Conservation (phyloP, 345 rosid genomes). For the Acer negundo region DNA sequence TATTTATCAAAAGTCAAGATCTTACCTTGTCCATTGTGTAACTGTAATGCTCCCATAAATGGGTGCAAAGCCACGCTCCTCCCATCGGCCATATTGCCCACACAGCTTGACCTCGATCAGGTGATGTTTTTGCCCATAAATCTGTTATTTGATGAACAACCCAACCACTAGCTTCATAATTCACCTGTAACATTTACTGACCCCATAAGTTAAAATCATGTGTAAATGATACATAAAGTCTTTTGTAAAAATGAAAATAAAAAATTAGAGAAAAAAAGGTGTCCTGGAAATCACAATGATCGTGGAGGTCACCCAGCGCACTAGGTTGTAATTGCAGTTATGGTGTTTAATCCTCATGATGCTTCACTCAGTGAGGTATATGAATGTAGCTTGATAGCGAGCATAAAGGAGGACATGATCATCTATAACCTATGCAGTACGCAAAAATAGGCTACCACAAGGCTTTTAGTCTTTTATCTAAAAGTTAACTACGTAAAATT, state of each 20-base stretch:
- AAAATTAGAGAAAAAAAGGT: neutral
- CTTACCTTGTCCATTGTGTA: conserved; percentile 86
- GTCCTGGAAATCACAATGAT: neutral
- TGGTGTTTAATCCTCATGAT: neutral
- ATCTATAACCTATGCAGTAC: neutral
- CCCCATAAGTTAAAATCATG: neutral
- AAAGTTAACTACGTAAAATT: neutral
- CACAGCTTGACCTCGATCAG: conserved; percentile 64
- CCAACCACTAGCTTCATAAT: conserved; percentile 89
- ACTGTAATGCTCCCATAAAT: conserved; percentile 90
- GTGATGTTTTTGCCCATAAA: conserved; percentile 93
- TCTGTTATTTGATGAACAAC: conserved; percentile 87
- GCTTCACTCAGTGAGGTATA: neutral
- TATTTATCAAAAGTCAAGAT: conserved; percentile 13
- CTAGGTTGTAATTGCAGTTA: conserved; percentile 6
- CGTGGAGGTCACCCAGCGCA: neutral
- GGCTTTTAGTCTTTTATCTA: too few species aligned
- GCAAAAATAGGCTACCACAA: neutral
- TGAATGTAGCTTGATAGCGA: neutral
- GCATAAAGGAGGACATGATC: neutral
- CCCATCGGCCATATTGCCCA: conserved; percentile 99
- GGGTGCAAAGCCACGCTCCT: conserved; percentile 97
- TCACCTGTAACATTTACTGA: conserved; percentile 52
- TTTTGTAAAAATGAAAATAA: neutral
- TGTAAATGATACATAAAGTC: neutral